A percentile compares a stretch with the other conserved stretches of the same genome.
phyloP scores from a whole-genome alignment of 345 rosid genomes.

The Eutrema japonicum region DNA sequence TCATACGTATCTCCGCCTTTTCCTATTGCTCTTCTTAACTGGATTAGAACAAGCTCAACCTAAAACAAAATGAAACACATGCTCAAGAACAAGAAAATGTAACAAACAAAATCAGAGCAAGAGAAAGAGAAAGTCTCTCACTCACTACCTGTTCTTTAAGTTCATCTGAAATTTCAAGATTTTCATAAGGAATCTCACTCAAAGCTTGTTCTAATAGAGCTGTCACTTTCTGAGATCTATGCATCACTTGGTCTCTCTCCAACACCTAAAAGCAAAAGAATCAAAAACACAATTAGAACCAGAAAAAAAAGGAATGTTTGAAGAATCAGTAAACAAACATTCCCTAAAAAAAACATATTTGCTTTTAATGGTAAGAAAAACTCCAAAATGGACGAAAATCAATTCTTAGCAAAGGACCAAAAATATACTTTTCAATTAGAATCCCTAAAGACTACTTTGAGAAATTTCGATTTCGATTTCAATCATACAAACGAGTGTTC shows the following conservation, averaged over 20 bases:
- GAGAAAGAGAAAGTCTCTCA: neutral
- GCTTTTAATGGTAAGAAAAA: neutral
- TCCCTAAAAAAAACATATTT: neutral
- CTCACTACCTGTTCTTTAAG: constrained; percentile 84
- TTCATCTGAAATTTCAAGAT: constrained; percentile 88
- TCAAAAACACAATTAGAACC: neutral
- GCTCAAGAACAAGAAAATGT: neutral
- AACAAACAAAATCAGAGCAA: neutral
- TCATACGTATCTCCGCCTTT: constrained; percentile 60
- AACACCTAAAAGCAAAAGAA: constrained; percentile 57
- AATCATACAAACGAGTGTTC: neutral
- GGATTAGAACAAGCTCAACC: constrained; percentile 87
- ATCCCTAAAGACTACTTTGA: neutral
- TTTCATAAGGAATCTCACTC: constrained; percentile 61
- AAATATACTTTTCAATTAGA: neutral
- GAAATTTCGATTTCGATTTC: neutral
- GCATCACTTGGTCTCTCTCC: constrained; percentile 73
- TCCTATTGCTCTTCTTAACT: constrained; percentile 78
- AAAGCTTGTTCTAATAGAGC: constrained; percentile 73
- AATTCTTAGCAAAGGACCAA: neutral
- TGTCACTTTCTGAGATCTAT: constrained; percentile 69
- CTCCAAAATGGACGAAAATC: neutral
- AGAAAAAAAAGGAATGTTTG: neutral
- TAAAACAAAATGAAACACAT: constrained; percentile 26
- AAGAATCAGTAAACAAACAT: constrained; percentile 8